phyloP scores from a whole-genome alignment of 805 yeast species.

The Ogataea salicorniae region DNA sequence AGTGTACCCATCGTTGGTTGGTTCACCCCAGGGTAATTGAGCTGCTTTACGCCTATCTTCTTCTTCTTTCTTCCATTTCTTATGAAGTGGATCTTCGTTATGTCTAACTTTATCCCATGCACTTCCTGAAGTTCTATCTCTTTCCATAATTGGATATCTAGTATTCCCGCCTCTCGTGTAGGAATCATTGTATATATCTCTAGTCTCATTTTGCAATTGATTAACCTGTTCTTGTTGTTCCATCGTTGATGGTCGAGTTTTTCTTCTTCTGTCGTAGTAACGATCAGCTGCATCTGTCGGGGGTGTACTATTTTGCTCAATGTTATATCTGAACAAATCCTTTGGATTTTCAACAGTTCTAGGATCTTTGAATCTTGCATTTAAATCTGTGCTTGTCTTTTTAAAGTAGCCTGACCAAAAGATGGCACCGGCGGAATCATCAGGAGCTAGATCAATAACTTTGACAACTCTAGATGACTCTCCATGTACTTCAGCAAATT shows the following conservation, averaged over 20 bases:
- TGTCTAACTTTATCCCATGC: conserved; percentile 22
- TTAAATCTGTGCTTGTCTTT: conserved; percentile 46
- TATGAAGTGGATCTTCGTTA: conserved; percentile 2
- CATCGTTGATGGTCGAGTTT: background rate
- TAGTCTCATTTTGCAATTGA: too few relatives aligned
- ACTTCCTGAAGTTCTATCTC: conserved; percentile 1
- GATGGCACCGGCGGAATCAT: conserved; percentile 20
- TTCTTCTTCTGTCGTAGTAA: conserved; percentile 1
- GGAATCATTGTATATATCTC: background rate
- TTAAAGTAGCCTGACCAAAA: conserved; percentile 50
- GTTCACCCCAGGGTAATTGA: too few relatives aligned
- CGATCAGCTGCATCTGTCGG: background rate
- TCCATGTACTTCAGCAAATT: conserved; percentile 26
- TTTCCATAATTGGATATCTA: background rate
- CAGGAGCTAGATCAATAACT: conserved; percentile 23
- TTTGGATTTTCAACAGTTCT: conserved; percentile 17
- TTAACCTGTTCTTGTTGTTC: too few relatives aligned
- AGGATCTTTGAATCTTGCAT: conserved; percentile 53
- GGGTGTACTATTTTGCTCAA: background rate
- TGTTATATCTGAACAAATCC: background rate
- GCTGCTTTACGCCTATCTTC: too few relatives aligned
- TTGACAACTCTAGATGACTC: conserved; percentile 18
- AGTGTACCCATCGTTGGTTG: too few relatives aligned
- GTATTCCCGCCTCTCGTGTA: background rate
- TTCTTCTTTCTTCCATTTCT: background rate